Conservation (phyloP, 768 basidiomycete genomes). For the Suillus plorans region DNA sequence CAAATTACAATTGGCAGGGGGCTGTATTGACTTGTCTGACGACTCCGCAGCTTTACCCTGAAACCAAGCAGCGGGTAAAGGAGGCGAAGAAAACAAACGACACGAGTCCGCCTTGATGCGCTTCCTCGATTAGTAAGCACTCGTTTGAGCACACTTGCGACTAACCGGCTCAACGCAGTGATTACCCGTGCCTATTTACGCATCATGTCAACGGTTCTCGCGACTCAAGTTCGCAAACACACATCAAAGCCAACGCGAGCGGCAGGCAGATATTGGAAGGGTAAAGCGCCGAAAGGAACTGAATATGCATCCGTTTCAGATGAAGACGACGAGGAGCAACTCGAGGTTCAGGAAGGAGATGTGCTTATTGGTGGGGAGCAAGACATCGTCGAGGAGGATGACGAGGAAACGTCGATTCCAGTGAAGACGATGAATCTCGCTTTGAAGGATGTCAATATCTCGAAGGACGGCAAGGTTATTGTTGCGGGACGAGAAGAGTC, state of each 20-base stretch:
- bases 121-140: too few relatives aligned
- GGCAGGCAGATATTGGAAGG: conserved; percentile 86
- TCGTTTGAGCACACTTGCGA: too few relatives aligned
- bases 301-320: conserved; percentile 66
- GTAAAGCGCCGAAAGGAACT: conserved; percentile 80
- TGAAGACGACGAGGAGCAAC: conserved; percentile 45
- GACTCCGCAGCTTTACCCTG: neutral
- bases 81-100: too few relatives aligned
- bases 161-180: too few relatives aligned
- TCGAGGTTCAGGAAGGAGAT: conserved; percentile 49
- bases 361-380: conserved; percentile 60
- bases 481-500: conserved; percentile 79
- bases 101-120: too few relatives aligned
- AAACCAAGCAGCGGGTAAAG: neutral
- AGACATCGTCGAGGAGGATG: conserved; percentile 45
- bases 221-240: conserved; percentile 53
- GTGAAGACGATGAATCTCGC: conserved; percentile 64
- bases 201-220: conserved; percentile 34
- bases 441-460: conserved; percentile 79
- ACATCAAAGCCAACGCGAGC: conserved; percentile 79
- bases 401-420: conserved; percentile 45
- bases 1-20: neutral
- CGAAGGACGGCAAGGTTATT: conserved; percentile 75
- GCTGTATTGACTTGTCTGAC: neutral
- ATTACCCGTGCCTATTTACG: too few relatives aligned